These are phyloP conservation scores for Suillus occidentalis DNA, from an alignment of 768 basidiomycete species.

Conservation along the genomic window DNA sequence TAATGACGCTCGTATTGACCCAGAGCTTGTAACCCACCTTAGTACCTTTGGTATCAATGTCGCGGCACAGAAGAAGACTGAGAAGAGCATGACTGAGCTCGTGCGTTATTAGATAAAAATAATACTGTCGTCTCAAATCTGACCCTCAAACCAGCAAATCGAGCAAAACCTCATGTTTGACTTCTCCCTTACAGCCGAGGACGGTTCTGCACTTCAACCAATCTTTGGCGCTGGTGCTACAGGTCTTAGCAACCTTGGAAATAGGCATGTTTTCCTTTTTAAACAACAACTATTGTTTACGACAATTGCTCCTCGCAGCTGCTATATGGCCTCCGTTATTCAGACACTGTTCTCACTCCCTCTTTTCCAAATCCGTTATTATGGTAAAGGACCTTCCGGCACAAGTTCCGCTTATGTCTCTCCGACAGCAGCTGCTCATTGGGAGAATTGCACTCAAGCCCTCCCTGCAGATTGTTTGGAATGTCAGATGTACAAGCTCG, in stretches of 20 bases:
- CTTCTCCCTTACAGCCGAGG: slow-evolving; percentile 85
- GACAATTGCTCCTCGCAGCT: slow-evolving; percentile 47
- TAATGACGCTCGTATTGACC: slow-evolving; percentile 80
- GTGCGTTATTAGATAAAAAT: slow-evolving; percentile 40
- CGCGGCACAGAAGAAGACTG: slow-evolving; percentile 79
- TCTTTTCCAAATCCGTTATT: slow-evolving; percentile 74
- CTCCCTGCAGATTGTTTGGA: slow-evolving; percentile 88
- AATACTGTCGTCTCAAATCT: neutral
- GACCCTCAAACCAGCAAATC: slow-evolving; percentile 63
- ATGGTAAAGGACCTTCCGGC: slow-evolving; percentile 23
- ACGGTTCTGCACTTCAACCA: slow-evolving; percentile 85
- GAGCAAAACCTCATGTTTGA: slow-evolving; percentile 96
- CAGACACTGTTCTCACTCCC: slow-evolving; percentile 85
- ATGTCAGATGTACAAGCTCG: slow-evolving; percentile 91
- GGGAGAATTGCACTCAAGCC: slow-evolving; percentile 56
- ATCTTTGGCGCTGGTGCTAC: slow-evolving; percentile 88
- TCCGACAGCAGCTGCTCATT: slow-evolving; percentile 50
- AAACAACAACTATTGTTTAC: too few species aligned
- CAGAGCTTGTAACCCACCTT: slow-evolving; percentile 71
- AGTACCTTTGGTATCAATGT: slow-evolving; percentile 87
- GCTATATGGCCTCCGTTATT: slow-evolving; percentile 95
- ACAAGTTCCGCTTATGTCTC: slow-evolving; percentile 12
- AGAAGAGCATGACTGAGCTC: slow-evolving; percentile 95
- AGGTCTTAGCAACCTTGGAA: slow-evolving; percentile 89
- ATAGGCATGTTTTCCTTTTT: slow-evolving; percentile 50